These are phyloP conservation scores for Cystobasidium ongulense DNA, from an alignment of 768 basidiomycete genomes.

Conservation along the genomic window DNA sequence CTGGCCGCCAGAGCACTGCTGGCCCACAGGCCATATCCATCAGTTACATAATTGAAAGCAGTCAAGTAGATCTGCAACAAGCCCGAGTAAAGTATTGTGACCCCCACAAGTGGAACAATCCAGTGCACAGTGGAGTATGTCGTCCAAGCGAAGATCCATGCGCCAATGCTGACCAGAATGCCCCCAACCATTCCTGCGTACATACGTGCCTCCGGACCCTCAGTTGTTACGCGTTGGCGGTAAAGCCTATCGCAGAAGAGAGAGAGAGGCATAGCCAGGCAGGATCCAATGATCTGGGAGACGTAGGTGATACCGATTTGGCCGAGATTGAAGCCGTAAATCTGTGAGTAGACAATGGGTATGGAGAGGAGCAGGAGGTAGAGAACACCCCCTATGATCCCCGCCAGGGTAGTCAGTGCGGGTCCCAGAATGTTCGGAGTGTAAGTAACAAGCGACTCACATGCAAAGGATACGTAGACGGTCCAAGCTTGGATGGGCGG, in stretches of 20 bases:
- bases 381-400: conserved; percentile 24
- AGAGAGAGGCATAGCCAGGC: not conserved
- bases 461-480: not conserved
- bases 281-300: conserved; percentile 3
- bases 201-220: conserved; percentile 13
- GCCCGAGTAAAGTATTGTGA: not conserved
- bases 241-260: not conserved
- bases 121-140: conserved; percentile 41
- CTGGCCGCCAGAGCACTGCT: too few relatives aligned
- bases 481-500: too few relatives aligned
- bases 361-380: conserved; percentile 54
- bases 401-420: too few relatives aligned
- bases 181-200: conserved; percentile 12
- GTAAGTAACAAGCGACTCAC: too few relatives aligned
- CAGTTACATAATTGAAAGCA: conserved; percentile 4
- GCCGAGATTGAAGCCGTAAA: conserved; percentile 14
- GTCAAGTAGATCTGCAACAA: conserved; percentile 7
- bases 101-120: conserved; percentile 45
- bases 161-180: conserved; percentile 14
- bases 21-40: too few relatives aligned
- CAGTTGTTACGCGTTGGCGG: not conserved
- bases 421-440: too few relatives aligned
- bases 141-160: conserved; percentile 46
- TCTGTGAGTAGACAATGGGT: not conserved
- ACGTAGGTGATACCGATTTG: conserved; percentile 31